phyloP scores from a whole-genome alignment of 768 basidiomycete species.

The Lactarius hatsudake region DNA sequence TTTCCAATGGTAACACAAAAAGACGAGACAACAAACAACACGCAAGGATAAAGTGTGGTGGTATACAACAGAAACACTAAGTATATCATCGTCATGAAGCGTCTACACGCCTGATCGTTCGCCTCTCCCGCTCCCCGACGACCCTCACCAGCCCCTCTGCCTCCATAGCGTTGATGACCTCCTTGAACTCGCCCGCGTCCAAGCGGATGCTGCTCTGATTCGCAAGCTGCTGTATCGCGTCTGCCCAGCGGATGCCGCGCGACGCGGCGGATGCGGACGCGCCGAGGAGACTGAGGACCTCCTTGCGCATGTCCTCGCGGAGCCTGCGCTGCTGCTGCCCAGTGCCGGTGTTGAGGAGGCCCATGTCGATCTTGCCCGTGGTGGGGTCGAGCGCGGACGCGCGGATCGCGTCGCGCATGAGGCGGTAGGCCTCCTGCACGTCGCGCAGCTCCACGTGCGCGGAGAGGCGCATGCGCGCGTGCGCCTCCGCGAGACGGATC shows the following conservation, averaged over 20 bases:
- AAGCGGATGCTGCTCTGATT: constrained; percentile 84
- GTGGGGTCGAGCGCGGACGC: constrained; percentile 94
- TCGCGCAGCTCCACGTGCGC: constrained; percentile 82
- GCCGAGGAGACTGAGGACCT: constrained; percentile 66
- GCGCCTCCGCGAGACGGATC: constrained; percentile 94
- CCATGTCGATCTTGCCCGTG: constrained; percentile 97
- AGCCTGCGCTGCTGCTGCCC: constrained; percentile 82
- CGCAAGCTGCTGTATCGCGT: constrained; percentile 73
- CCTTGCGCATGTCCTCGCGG: constrained; percentile 87
- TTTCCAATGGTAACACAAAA: not conserved
- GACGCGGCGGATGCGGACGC: constrained; percentile 40
- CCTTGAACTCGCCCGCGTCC: constrained; percentile 75
- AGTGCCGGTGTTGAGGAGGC: constrained; percentile 90
- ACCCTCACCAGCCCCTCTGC: constrained; percentile 86
- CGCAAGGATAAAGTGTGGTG: too few species aligned
- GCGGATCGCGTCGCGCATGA: constrained; percentile 95
- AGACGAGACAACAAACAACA: not conserved
- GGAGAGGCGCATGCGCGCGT: constrained; percentile 94
- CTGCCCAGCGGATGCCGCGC: constrained; percentile 75
- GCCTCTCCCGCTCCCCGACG: constrained; percentile 80
- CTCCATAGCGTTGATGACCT: constrained; percentile 74
- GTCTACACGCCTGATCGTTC: constrained; percentile 73
- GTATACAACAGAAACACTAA: not conserved
- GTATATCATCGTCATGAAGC: constrained; percentile 28
- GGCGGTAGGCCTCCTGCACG: constrained; percentile 86